A percentile compares a stretch with the other conserved stretches of the same genome.
These are phyloP conservation scores for Aristolochia fimbriata DNA, from an alignment of 164 flowering plant genomes.

Conservation along the genomic window DNA sequence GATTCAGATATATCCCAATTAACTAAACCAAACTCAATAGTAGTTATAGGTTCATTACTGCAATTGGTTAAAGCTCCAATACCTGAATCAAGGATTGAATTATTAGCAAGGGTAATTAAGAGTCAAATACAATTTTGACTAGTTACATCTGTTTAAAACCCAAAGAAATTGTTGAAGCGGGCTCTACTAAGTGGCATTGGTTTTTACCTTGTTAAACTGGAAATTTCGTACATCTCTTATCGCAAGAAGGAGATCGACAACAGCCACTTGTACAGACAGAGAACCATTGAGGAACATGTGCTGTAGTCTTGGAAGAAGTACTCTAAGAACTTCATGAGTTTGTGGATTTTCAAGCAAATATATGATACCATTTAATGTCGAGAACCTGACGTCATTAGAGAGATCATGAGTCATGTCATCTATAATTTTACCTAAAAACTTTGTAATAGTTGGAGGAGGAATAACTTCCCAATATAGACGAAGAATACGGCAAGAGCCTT, in stretches of 20 bases:
- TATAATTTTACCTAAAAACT: constrained; percentile 49
- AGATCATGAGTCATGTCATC: constrained; percentile 62
- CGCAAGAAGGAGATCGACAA: constrained; percentile 67
- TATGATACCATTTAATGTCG: constrained; percentile 65
- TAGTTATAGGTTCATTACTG: too few relatives aligned
- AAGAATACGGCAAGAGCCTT: constrained; percentile 87
- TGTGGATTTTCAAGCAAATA: constrained; percentile 93
- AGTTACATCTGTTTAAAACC: too few relatives aligned
- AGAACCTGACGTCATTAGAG: constrained; percentile 69
- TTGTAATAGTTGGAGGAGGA: constrained; percentile 70
- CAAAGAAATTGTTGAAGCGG: too few relatives aligned
- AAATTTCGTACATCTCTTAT: constrained; percentile 48
- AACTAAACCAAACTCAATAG: too few relatives aligned
- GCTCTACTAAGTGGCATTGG: too few relatives aligned
- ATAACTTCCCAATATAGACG: constrained; percentile 90
- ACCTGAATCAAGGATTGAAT: too few relatives aligned
- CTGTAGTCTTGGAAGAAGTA: constrained; percentile 77
- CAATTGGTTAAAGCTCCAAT: too few relatives aligned
- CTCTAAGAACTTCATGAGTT: constrained; percentile 84
- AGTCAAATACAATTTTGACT: too few relatives aligned
- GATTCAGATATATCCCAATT: too few relatives aligned
- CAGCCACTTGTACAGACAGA: constrained; percentile 47
- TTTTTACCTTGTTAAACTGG: constrained; percentile 80
- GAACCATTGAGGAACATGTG: constrained; percentile 55
- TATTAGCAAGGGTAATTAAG: too few relatives aligned